Base-by-base conservation (phyloP, 2,329 filamentous ascomycete genomes). In the Trichoderma sp. region DNA sequence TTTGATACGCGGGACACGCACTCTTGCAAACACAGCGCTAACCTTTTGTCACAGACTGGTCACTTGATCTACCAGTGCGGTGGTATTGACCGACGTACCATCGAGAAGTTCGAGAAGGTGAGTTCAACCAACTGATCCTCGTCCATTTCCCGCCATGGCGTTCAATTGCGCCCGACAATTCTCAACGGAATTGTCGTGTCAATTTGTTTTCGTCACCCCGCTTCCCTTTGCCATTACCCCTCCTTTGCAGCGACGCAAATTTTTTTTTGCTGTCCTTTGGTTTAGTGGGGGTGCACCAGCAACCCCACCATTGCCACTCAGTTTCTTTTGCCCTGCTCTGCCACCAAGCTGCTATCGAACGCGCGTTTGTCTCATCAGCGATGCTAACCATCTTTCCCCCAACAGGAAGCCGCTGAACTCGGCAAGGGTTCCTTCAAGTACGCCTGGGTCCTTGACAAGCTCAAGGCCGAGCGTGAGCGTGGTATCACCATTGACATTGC, bases 371-470 rank as follows among this genome's bases (percentile, higher is more conserved):
- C 63, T 37, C 2, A 37, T 48, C 60, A 61, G 56, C 70, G 68
- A 74, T 61, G 29, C 56, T 61, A 57, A 54, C 64, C 69, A 58
- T 39, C 5, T 53, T 66, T 59, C 65, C 65, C 67, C 68, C 68
- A 69, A 83, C 77, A 96, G 93, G 94, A 97, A 94, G 95, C 95
- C 81, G 93, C 94, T 84, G 93, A 98, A 85, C 89, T 98, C 82
- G 95, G 95, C 83, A 99, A 99, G 92, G 95, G 95, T 88, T 98
- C 94, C 83, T 99, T 99, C 94, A 99, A 99, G 90, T 99, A 99
- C 86, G 95, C 94, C 79, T 98, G 95, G 95, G 95, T 99, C 84
- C 90, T 99, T 83, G 95, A 99, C 93, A 99, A 99, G 88, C 92
- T 99, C 81, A 98, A 99, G 93, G 93, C 95, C 82, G 95, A 99